Conservation (phyloP, 2,329 filamentous ascomycete species). For the Blastomyces percursus region DNA sequence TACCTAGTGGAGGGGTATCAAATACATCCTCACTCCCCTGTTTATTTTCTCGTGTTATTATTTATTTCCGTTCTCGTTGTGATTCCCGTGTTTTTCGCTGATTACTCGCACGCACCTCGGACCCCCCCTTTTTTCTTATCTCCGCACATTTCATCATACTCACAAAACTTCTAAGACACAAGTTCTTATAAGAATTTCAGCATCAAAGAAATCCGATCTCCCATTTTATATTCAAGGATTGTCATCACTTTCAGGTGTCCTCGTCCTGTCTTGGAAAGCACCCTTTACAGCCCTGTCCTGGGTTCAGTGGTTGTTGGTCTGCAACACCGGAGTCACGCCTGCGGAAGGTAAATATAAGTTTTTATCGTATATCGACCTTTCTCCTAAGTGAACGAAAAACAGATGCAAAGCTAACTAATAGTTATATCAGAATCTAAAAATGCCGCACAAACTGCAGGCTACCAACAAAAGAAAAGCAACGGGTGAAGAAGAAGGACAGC, state of each 20-base stretch:
- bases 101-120: neutral
- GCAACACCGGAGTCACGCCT: neutral
- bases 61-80: neutral
- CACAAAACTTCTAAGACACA: neutral
- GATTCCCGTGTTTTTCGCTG: neutral
- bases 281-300: neutral
- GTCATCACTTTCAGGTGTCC: neutral
- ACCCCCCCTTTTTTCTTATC: neutral
- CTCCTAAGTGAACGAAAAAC: neutral
- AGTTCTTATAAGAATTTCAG: neutral
- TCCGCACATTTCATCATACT: neutral
- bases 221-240: neutral
- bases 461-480: neutral
- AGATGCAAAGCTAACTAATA: neutral
- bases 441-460: neutral
- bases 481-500: neutral
- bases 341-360: neutral
- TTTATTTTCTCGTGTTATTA: neutral
- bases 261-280: neutral
- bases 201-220: neutral
- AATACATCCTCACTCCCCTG: neutral
- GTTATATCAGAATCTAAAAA: neutral
- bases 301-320: neutral
- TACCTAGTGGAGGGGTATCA: too few relatives aligned
- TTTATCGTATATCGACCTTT: neutral